Percentiles rank a stretch among this genome's conserved stretches.
Evolutionary conservation across 192 early-diverging fungal genomes (phyloP).

Genomic region (Coemansia sp.): DNA sequence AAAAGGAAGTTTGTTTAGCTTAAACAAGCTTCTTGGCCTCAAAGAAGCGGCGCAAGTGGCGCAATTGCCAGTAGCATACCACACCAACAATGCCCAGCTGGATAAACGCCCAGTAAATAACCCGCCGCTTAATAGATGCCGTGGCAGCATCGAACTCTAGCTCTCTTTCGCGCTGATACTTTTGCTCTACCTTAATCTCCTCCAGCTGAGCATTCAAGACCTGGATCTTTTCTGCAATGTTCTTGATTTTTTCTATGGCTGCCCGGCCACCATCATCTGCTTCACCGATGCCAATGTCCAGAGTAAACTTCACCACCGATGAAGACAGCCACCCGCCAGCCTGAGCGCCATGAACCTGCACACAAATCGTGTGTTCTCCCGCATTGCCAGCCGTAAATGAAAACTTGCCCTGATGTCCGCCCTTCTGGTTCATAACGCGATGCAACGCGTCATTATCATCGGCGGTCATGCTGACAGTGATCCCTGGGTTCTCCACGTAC

Average conservation of each 20-base stretch:
- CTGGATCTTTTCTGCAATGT: conserved; percentile 67
- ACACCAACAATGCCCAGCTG: conserved; percentile 77
- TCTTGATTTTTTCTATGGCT: conserved; percentile 55
- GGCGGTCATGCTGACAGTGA: conserved; percentile 71
- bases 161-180: conserved; percentile 87
- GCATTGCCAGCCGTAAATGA: conserved; percentile 86
- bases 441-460: conserved; percentile 56
- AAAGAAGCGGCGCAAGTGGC: conserved; percentile 82
- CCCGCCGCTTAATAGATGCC: conserved; percentile 78
- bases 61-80: conserved; percentile 84
- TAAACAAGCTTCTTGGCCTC: conserved; percentile 88
- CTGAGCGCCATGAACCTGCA: conserved; percentile 61
- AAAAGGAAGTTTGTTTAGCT: too few species aligned
- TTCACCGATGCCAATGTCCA: conserved; percentile 71
- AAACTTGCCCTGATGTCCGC: conserved; percentile 72
- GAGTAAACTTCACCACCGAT: conserved; percentile 46
- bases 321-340: conserved; percentile 68
- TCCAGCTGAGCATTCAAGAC: conserved; percentile 80
- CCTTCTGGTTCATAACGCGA: conserved; percentile 75
- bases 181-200: conserved; percentile 84
- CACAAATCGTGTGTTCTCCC: conserved; percentile 90
- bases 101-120: conserved; percentile 82
- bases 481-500: conserved; percentile 61
- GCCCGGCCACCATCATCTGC: conserved; percentile 53
- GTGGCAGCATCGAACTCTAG: conserved; percentile 85